Conservation (phyloP, 1,284 basidiomycete species). For the Leccinum subrobustum region DNA sequence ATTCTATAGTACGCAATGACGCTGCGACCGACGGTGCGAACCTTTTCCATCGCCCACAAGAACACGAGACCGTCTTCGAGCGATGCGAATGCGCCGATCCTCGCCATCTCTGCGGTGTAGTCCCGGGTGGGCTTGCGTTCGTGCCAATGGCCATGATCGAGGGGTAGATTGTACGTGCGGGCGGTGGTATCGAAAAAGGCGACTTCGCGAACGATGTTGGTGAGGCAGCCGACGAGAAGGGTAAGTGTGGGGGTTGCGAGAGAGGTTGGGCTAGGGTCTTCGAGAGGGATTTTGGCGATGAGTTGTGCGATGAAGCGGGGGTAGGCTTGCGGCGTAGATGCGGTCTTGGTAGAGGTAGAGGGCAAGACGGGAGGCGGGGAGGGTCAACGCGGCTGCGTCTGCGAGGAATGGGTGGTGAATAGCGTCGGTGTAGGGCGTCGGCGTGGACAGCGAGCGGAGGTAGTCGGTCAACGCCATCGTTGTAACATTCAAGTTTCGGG, state of each 20-base stretch:
- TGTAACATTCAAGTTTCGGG: no score
- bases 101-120: conserved; percentile 70
- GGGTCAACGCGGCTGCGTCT: conserved; percentile 49
- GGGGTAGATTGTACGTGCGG: conserved; percentile 41
- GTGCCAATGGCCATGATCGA: conserved; percentile 42
- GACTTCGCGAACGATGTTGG: conserved; percentile 60
- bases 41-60: conserved; percentile 76
- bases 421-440: conserved; percentile 44
- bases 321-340: conserved; percentile 69
- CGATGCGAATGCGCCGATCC: conserved; percentile 43
- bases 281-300: conserved; percentile 53
- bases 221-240: conserved; percentile 49
- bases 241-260: conserved; percentile 47
- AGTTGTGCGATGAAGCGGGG: conserved; percentile 60
- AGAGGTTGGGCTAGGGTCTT: conserved; percentile 24
- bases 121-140: conserved; percentile 63
- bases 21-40: neutral
- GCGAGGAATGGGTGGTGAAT: conserved; percentile 56
- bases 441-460: conserved; percentile 38
- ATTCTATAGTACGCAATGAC: neutral
- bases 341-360: conserved; percentile 67
- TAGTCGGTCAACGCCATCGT: conserved; percentile 13
- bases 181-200: conserved; percentile 60
- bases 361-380: conserved; percentile 47
- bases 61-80: conserved; percentile 67